phyloP scores from a whole-genome alignment of 768 basidiomycete genomes.

The Terana coerulea region DNA sequence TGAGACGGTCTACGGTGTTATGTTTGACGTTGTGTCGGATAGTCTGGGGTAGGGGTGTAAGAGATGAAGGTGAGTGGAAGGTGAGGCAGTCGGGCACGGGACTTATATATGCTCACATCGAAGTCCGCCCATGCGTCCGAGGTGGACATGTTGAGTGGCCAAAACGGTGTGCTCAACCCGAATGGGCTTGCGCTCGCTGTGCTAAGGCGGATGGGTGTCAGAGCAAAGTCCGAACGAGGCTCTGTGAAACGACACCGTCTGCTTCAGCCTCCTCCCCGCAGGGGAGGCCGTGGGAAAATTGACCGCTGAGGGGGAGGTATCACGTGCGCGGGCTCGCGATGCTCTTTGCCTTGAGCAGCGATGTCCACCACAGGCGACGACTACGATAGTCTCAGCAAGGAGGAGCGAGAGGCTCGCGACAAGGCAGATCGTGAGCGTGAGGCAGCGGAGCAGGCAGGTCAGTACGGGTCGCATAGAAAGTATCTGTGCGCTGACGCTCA shows the following conservation, averaged over 20 bases:
- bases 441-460: constrained; percentile 80
- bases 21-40: constrained; percentile 66
- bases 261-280: constrained; percentile 10
- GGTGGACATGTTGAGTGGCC: constrained; percentile 48
- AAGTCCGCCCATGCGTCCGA: constrained; percentile 67
- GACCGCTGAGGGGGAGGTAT: background rate
- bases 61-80: background rate
- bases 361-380: constrained; percentile 42
- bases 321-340: constrained; percentile 26
- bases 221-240: too few species aligned
- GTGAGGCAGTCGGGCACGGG: constrained; percentile 8
- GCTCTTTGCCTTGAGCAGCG: constrained; percentile 15
- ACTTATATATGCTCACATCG: constrained; percentile 46
- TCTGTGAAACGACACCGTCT: too few species aligned
- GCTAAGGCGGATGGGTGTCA: background rate
- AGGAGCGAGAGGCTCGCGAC: constrained; percentile 74
- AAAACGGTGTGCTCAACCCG: too few species aligned
- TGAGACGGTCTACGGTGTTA: constrained; percentile 84
- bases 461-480: constrained; percentile 24
- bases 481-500: constrained; percentile 3
- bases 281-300: constrained; percentile 11
- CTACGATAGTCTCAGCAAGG: constrained; percentile 72
- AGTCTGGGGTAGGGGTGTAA: constrained; percentile 37
- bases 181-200: too few species aligned
- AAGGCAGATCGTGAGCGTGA: constrained; percentile 66